These are phyloP conservation scores for Debaryomycetaceae sp. DNA, from an alignment of 1,139 yeast genomes.

Conservation along the genomic window DNA sequence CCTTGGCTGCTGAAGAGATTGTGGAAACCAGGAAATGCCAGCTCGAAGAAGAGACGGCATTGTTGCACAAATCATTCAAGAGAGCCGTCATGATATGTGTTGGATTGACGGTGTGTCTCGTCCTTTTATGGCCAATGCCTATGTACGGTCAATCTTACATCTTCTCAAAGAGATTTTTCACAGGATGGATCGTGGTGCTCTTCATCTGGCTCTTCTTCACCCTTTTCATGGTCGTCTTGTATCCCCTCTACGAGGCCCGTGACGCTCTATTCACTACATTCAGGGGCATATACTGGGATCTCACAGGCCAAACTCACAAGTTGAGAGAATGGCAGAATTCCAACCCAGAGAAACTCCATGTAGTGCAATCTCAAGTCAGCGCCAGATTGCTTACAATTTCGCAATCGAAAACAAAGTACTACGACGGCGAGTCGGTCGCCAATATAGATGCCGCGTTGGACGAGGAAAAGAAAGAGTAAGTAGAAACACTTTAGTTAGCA, in stretches of 20 bases:
- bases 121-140: slow-evolving; percentile 85
- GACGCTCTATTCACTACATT: slow-evolving; percentile 56
- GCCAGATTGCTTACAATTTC: slow-evolving; percentile 30
- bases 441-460: slow-evolving; percentile 20
- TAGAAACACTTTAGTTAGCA: too few species aligned
- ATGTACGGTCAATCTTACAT: slow-evolving; percentile 76
- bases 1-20: slow-evolving; percentile 43
- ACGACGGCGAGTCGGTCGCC: slow-evolving; percentile 27
- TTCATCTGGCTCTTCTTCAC: slow-evolving; percentile 69
- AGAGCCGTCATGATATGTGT: slow-evolving; percentile 55
- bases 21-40: slow-evolving; percentile 33
- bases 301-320: slow-evolving; percentile 69
- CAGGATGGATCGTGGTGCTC: slow-evolving; percentile 79
- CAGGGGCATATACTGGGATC: slow-evolving; percentile 83
- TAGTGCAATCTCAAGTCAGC: slow-evolving; percentile 57
- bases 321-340: slow-evolving; percentile 67
- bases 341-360: slow-evolving; percentile 69
- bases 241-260: slow-evolving; percentile 69
- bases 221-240: slow-evolving; percentile 53
- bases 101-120: slow-evolving; percentile 54
- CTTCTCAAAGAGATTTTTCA: slow-evolving; percentile 68
- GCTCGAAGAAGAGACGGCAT: slow-evolving; percentile 41
- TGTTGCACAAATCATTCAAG: slow-evolving; percentile 50
- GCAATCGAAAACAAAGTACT: slow-evolving; percentile 16
- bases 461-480: slow-evolving; percentile 2